Evolutionary conservation across 2,329 filamentous ascomycete genomes (phyloP).

Genomic region (Colletotrichum sp.): DNA sequence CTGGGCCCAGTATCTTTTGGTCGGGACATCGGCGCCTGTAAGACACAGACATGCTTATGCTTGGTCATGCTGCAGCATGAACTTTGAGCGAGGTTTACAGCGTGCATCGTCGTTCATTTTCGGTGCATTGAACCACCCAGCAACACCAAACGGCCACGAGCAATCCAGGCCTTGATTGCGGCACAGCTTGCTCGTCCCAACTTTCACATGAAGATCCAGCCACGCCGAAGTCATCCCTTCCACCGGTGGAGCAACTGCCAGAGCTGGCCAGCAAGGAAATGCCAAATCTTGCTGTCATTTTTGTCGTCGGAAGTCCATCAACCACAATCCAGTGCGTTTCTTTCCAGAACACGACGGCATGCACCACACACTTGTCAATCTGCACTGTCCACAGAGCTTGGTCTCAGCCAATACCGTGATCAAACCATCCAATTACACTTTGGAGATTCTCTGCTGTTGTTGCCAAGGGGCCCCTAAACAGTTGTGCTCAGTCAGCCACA

Average conservation of each 20-base stretch:
- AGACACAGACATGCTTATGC: not conserved
- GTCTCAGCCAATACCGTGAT: not conserved
- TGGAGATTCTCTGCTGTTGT: not conserved
- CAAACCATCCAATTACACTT: not conserved
- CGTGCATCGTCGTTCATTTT: not conserved
- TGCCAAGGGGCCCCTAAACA: not conserved
- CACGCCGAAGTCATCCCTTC: not conserved
- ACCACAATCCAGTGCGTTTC: not conserved
- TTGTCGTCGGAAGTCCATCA: not conserved
- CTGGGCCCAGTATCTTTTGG: not conserved
- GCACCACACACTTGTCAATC: not conserved
- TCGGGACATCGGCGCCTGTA: not conserved
- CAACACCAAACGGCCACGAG: not conserved
- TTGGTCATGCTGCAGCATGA: not conserved
- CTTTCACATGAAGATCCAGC: not conserved
- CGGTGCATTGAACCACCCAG: not conserved
- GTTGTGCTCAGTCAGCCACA: not conserved
- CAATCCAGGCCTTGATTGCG: not conserved
- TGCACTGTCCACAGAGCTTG: not conserved
- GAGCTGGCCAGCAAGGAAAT: not conserved
- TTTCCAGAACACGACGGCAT: not conserved
- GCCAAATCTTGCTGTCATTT: not conserved
- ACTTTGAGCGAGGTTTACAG: not conserved
- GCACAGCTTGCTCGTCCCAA: not conserved
- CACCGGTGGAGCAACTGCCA: not conserved